Percentiles rank a stretch among this genome's conserved stretches.
These are phyloP conservation scores for Parastagonospora avenae DNA, from an alignment of 2,329 filamentous ascomycete species.

Conservation along the genomic window DNA sequence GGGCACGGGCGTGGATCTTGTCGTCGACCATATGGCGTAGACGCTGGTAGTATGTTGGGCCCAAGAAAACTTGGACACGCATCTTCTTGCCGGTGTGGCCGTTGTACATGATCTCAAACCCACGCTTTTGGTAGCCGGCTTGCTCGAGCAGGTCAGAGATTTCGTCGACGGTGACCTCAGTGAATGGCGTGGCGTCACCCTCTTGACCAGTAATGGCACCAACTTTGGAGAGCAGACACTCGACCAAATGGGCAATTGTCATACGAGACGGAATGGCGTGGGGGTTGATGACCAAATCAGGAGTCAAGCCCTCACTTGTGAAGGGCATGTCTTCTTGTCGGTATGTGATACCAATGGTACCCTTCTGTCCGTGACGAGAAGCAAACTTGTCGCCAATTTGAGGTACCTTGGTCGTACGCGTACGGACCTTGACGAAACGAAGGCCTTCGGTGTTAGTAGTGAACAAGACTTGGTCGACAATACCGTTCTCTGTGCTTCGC, in stretches of 20 bases:
- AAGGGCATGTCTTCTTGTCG: constrained; percentile 99
- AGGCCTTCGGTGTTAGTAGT: constrained; percentile 95
- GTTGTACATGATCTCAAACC: constrained; percentile 99
- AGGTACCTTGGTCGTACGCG: constrained; percentile 95
- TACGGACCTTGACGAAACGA: constrained; percentile 96
- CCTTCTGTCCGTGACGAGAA: constrained; percentile 98
- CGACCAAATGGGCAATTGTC: constrained; percentile 99
- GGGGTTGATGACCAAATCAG: constrained; percentile 98
- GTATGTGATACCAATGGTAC: constrained; percentile 98
- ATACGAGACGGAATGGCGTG: constrained; percentile 99
- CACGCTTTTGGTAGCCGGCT: constrained; percentile 94
- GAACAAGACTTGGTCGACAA: constrained; percentile 89
- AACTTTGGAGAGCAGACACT: constrained; percentile 96
- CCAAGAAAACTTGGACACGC: constrained; percentile 92
- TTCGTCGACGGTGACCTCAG: constrained; percentile 93
- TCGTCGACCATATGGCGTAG: constrained; percentile 99
- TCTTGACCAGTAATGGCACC: constrained; percentile 91
- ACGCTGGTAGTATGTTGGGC: constrained; percentile 98
- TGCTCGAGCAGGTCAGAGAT: constrained; percentile 85
- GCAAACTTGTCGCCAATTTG: constrained; percentile 99
- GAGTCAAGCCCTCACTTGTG: constrained; percentile 85
- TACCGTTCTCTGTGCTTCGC: constrained; percentile 94
- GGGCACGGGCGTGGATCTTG: constrained; percentile 98
- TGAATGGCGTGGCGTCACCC: constrained; percentile 97
- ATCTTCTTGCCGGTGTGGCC: constrained; percentile 95